Evolutionary conservation across 129 eudicot genomes (phyloP), one percentile per base, ranked within the genome.

Genomic region (Centrapalus pauciflorus): DNA sequence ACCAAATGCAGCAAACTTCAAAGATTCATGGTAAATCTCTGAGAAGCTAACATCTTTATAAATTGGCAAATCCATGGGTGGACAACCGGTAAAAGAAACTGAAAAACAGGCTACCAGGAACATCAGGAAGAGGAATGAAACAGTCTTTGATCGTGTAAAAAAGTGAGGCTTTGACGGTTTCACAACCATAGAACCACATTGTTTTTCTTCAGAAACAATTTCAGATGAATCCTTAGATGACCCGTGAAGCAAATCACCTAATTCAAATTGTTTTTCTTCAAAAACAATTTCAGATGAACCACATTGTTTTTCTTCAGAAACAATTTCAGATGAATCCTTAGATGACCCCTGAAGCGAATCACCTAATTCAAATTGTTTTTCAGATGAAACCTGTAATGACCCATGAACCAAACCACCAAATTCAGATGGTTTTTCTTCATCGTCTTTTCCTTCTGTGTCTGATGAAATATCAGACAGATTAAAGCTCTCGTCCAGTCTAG

Each of bases 381-480:
- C 81, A 3, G 72, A 70, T 50, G 51, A 35, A 60, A 52, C 73
- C n/a, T 83, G 80, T 12, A 59, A 66, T 30, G 63, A 56, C 37
- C 55, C 82, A 43, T 72, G 74, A 49, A 37, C 64, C 0, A 81
- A 73, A 43, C 60, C 85, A 25, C 40, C 75, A 7, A 72, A 70
- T 4, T 55, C 61, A 10, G 73, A 38, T 13, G 16, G 67, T 57
- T 45, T 33, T 45, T 23, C 73, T 29, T 43, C 43, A 43, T 38
- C 80, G 30, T 64, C 84, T 30, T 70, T 70, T 14, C 60, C 74
- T 49, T 86, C 95, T 17, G 75, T 63, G 13, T 83, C 81, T 5
- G 95, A 86, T 58, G 59, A 77, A 46, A 32, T 68, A n/a, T 80
- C 95, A 5, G 87, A 83, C 64, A 76, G 23, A 37, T 67, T 58